These are phyloP conservation scores for Colletotrichum tropicicola DNA, from an alignment of 2,329 filamentous ascomycete genomes.

Conservation along the genomic window DNA sequence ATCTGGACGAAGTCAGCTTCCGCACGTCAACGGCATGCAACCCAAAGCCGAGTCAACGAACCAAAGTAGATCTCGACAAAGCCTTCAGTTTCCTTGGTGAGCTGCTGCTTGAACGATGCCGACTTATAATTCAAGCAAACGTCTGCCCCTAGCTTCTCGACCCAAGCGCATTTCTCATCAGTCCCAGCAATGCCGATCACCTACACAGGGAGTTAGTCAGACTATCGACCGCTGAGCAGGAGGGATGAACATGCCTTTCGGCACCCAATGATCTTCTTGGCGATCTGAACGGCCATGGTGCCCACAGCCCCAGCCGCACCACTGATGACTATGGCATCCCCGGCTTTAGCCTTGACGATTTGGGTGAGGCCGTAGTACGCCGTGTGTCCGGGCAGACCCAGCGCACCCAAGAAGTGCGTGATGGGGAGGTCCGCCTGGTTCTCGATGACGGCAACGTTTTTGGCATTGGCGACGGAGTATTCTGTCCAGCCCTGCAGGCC, in stretches of 20 bases:
- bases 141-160: background rate
- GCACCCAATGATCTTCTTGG: background rate
- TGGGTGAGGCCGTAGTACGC: background rate
- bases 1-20: background rate
- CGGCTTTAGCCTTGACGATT: background rate
- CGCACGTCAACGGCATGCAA: too few species aligned
- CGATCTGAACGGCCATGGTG: background rate
- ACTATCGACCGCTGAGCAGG: too few species aligned
- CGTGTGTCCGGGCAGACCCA: background rate
- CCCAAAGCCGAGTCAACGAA: background rate
- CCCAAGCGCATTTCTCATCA: background rate
- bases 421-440: background rate
- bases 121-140: background rate
- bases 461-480: background rate
- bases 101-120: background rate
- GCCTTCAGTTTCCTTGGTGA: background rate
- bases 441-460: background rate
- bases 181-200: background rate
- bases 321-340: background rate
- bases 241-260: background rate
- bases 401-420: background rate
- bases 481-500: background rate
- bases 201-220: too few species aligned
- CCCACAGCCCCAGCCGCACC: background rate
- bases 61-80: background rate